Percentiles rank a stretch among this genome's conserved stretches.
phyloP scores from a whole-genome alignment of 2,329 filamentous ascomycete genomes.

The Fusarium camptoceras region DNA sequence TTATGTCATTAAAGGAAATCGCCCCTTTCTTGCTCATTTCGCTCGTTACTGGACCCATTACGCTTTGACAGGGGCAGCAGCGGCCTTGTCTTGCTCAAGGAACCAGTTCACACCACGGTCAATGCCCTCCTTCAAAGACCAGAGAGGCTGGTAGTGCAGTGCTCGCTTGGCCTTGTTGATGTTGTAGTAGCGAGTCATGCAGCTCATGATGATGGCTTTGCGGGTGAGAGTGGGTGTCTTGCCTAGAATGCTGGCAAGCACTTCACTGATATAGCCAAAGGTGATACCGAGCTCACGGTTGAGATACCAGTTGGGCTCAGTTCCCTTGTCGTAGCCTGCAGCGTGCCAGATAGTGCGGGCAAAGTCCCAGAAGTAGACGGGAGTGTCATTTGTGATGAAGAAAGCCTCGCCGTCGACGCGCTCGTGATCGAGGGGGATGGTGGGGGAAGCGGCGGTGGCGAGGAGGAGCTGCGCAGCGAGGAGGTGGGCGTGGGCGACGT shows the following conservation, averaged over 20 bases:
- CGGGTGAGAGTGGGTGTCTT: slow-evolving; percentile 69
- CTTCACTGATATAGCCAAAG: slow-evolving; percentile 66
- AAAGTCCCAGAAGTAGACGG: slow-evolving; percentile 93
- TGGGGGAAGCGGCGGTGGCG: slow-evolving; percentile 65
- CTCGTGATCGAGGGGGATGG: slow-evolving; percentile 76
- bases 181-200: slow-evolving; percentile 82
- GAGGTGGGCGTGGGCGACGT: slow-evolving; percentile 80
- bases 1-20: slow-evolving; percentile 10
- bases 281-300: slow-evolving; percentile 63
- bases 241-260: slow-evolving; percentile 60
- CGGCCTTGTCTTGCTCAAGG: slow-evolving; percentile 61
- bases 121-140: slow-evolving; percentile 74
- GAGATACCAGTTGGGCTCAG: slow-evolving; percentile 67
- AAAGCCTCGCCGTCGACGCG: slow-evolving; percentile 87
- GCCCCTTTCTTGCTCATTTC: slow-evolving; percentile 4
- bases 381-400: slow-evolving; percentile 89
- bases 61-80: slow-evolving; percentile 39
- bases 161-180: slow-evolving; percentile 79
- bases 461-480: slow-evolving; percentile 82
- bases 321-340: slow-evolving; percentile 65
- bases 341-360: slow-evolving; percentile 80
- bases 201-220: slow-evolving; percentile 73
- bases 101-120: slow-evolving; percentile 66
- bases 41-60: slow-evolving; percentile 20
- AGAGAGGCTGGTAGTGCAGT: slow-evolving; percentile 76